Base-by-base conservation (phyloP, 148 eudicot genomes). In the Amaranthus hypochondriacus region DNA sequence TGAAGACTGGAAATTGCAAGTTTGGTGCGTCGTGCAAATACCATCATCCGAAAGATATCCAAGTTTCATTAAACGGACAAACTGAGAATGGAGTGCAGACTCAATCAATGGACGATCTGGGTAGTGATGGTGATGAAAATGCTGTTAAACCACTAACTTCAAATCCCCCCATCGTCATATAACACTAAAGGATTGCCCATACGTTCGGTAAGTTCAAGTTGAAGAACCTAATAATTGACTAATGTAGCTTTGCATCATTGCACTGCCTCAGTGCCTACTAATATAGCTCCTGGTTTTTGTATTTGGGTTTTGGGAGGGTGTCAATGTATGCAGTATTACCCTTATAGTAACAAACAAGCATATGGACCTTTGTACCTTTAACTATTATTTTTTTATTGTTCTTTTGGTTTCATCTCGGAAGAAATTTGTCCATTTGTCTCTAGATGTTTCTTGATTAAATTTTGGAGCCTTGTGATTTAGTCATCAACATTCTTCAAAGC, bases 181-280 rank as follows among this genome's bases (percentile, higher is more conserved):
- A 95, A 92, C 84, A 76, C 91, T 76, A 92, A 90, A 84, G 99
- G 97, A 79, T 89, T 95, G 72, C 99, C 99, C 56, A 52, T 92
- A 46, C 89, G 97, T 75, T 73, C 62, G 88, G 99, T 95, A 86
- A 78, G 83, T 59, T 68, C 64, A 43, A 47, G 55, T 60, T 53
- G 56, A 47, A 46, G 15, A 65, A 76, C 47, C 3, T 7, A 62
- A 51, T 73, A 12, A 55, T 6, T 28, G 39, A 28, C 62, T 56
- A 39, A 10, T 48, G 48, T 58, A 51, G 18, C 46, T 57, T 14
- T 55, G 56, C 13, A 18, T 6, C 4, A 18, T 56, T 28, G 39
- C 39, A 28, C 39, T 28, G 39, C 39, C 39, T 28, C 39, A 28
- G 39, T 28, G 39, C 39, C 39, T 28, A 28, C 39, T 28, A 28